Evolutionary conservation across 352 stramenopile genomes (phyloP).

Genomic region (Phytophthora ohioensis): DNA sequence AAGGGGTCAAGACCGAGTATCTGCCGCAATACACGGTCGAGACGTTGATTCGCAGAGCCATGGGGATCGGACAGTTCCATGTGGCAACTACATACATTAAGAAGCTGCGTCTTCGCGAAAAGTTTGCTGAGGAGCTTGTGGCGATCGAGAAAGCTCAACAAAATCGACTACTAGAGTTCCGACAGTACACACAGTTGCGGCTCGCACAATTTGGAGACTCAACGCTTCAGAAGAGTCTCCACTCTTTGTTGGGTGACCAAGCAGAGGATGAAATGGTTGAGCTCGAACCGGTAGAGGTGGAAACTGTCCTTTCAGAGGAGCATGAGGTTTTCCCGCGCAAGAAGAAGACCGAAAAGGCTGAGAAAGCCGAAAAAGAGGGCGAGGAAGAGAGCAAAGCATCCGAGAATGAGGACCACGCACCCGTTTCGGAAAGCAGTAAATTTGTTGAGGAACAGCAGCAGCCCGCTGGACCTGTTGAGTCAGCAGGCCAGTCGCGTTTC

Average conservation of each 20-base stretch:
- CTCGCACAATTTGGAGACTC: constrained; percentile 60
- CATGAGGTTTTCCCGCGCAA: constrained; percentile 64
- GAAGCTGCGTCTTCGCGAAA: constrained; percentile 72
- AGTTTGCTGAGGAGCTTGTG: constrained; percentile 65
- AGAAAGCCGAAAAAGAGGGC: constrained; percentile 22
- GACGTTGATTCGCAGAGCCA: constrained; percentile 61
- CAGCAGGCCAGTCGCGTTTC: constrained; percentile 54
- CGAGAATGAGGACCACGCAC: constrained; percentile 8
- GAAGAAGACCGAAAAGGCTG: constrained; percentile 32
- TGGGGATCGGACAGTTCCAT: constrained; percentile 74
- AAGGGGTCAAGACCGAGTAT: constrained; percentile 40
- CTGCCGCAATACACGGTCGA: constrained; percentile 58
- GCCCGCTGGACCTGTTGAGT: constrained; percentile 1
- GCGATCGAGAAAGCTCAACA: constrained; percentile 69
- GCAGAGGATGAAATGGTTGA: constrained; percentile 60
- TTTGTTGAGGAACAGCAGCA: constrained; percentile 24
- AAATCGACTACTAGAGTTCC: constrained; percentile 63
- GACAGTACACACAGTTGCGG: constrained; percentile 59
- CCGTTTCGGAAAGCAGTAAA: constrained; percentile 12
- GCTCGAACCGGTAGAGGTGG: constrained; percentile 50
- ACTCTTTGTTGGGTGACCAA: constrained; percentile 51
- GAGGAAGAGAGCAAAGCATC: constrained; percentile 15
- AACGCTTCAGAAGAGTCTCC: constrained; percentile 47
- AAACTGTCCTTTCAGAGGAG: constrained; percentile 68
- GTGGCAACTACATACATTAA: constrained; percentile 87